Base-by-base conservation (phyloP, 2,329 filamentous ascomycete species). In the Ophiocordyceps robertsii region DNA sequence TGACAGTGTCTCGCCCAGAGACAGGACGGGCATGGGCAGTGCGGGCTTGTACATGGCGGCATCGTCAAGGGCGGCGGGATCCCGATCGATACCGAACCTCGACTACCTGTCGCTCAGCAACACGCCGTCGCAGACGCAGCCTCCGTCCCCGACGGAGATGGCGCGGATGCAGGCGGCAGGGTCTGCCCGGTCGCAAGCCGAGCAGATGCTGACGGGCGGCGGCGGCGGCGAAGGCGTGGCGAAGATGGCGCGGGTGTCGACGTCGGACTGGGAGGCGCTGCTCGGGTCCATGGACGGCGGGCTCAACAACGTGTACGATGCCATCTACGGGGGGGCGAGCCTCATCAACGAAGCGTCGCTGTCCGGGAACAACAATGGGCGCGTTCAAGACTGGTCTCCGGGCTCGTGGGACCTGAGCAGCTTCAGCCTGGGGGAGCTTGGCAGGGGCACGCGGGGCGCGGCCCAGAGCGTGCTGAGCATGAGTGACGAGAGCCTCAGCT, bases 221-320 rank as follows among this genome's bases (percentile, higher is more conserved):
- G 31, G 50, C 46, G 48, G 37, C 3, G 46, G 47, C 14, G 35
- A 41, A 6, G 39, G 33, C 3, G 6, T 21, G 19, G 49, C 40
- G 32, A 67, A 70, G 51, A 50, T 62, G 33, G 50, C 53, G 48
- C 64, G 62, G 14, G 70, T 81, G 12, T 78, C 78, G 1, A 65
- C 79, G 9, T 69, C 77, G 0, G 85, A 92, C 52, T 94, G 87
- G 88, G 87, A 94, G 58, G 77, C 81, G 2, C 70, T 94, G 0
- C 70, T 94, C 2, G 80, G 82, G 4, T 82, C 81, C 19, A 78
- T 94, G 58, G 87, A 94, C 52, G 80, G 80, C 31, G 85, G 85
- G 1, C 74, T 82, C 49, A 77, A 80, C 42, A 93, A 90, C 55
- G 82, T 93, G n/a, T 92, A 86, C 59, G 82, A 87, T 55, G 81